Evolutionary conservation across 768 basidiomycete genomes (phyloP).

Genomic region (Lentinula edodes): DNA sequence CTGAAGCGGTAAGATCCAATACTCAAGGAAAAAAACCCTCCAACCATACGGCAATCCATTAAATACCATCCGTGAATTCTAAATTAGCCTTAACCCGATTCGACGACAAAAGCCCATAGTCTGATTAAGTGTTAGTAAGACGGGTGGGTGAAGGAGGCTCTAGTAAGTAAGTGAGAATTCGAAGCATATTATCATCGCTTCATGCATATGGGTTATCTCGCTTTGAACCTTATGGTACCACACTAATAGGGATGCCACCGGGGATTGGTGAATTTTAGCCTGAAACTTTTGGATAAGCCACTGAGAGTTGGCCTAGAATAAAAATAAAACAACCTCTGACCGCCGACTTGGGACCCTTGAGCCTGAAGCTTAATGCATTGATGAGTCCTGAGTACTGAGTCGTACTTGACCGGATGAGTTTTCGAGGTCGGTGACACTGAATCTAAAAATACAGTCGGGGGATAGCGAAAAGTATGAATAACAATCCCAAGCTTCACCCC

Average conservation of each 20-base stretch:
- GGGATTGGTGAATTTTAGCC: background rate
- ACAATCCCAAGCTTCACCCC: no score
- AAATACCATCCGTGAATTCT: background rate
- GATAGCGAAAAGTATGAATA: no score
- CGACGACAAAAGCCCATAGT: background rate
- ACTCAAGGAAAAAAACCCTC: background rate
- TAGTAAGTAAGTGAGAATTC: background rate
- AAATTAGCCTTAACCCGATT: background rate
- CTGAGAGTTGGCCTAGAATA: background rate
- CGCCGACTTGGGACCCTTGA: background rate
- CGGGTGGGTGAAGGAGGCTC: background rate
- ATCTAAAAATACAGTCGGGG: no score
- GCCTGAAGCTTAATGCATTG: no score
- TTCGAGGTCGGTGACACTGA: background rate
- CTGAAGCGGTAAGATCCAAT: background rate
- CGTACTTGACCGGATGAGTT: no score
- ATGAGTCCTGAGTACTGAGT: no score
- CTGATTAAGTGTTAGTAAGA: no score
- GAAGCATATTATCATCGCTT: background rate
- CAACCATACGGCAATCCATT: background rate
- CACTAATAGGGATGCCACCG: background rate
- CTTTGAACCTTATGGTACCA: background rate
- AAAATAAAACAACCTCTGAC: background rate
- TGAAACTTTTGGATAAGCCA: background rate
- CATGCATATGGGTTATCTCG: background rate